Evolutionary conservation across 495 filamentous ascomycete genomes (phyloP).

Genomic region (Annulohypoxylon bovei): DNA sequence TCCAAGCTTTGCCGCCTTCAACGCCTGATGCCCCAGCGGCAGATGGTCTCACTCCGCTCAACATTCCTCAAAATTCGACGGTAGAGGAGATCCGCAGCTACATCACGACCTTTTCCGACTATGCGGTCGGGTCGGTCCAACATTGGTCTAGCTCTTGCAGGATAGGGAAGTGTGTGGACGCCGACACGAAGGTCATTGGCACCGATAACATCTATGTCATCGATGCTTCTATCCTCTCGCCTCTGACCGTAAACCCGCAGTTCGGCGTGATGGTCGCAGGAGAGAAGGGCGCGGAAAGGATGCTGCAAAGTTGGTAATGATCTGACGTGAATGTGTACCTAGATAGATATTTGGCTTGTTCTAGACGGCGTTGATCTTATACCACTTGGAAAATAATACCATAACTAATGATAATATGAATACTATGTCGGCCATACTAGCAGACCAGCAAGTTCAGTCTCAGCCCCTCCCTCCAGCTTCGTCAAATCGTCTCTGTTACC

Average conservation of each 20-base stretch:
- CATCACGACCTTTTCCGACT: conserved; percentile 51
- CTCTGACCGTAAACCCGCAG: conserved; percentile 54
- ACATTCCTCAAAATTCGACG: conserved; percentile 46
- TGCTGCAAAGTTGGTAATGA: conserved; percentile 38
- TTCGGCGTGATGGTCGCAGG: conserved; percentile 53
- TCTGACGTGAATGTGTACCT: background rate
- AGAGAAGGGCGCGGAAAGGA: conserved; percentile 52
- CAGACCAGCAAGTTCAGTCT: background rate
- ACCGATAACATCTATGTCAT: conserved; percentile 52
- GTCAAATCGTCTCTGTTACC: background rate
- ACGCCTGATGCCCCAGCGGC: conserved; percentile 35
- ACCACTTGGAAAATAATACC: conserved; percentile 1
- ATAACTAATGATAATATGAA: conserved; percentile 3
- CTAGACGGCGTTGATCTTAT: background rate
- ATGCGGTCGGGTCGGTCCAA: conserved; percentile 51
- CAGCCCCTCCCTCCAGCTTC: background rate
- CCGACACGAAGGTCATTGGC: conserved; percentile 48
- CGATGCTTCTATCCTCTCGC: conserved; percentile 52
- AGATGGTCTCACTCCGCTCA: conserved; percentile 49
- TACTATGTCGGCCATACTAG: background rate
- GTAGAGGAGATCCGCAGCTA: conserved; percentile 49
- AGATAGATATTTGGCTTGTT: conserved; percentile 2
- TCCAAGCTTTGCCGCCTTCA: conserved; percentile 47
- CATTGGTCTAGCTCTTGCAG: conserved; percentile 55
- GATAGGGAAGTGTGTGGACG: conserved; percentile 51